Conservation (phyloP, 116 monocot species). For the Iris pallida region DNA sequence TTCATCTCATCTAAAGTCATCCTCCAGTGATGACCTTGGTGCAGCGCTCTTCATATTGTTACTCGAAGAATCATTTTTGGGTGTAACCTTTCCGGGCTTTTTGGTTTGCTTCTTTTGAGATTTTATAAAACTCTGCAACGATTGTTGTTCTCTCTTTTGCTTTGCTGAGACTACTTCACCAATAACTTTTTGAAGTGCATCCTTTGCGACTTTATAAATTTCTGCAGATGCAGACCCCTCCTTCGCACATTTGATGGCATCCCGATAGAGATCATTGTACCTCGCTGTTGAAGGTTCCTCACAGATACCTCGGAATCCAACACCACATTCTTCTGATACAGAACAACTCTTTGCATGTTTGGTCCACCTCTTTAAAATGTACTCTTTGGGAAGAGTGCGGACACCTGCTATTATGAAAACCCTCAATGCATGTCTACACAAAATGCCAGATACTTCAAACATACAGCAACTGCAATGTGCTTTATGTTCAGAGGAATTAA, state of each 20-base stretch:
- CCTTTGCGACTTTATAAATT: constrained; percentile 65
- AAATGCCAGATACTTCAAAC: constrained; percentile 78
- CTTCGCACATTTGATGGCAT: constrained; percentile 68
- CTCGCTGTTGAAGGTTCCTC: constrained; percentile 43
- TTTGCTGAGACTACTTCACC: constrained; percentile 51
- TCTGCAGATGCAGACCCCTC: constrained; percentile 71
- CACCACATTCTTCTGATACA: constrained; percentile 51
- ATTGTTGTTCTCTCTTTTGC: constrained; percentile 34
- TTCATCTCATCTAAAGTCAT: constrained; percentile 31
- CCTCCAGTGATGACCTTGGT: constrained; percentile 23
- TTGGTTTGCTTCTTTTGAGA: constrained; percentile 34
- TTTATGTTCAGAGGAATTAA: constrained; percentile 46
- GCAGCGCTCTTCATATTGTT: constrained; percentile 29
- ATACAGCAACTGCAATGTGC: constrained; percentile 70
- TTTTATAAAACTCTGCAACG: constrained; percentile 23
- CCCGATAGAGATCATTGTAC: constrained; percentile 71
- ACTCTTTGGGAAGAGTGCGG: constrained; percentile 60
- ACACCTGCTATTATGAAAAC: constrained; percentile 61
- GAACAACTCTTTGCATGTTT: constrained; percentile 65
- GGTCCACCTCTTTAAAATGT: constrained; percentile 88
- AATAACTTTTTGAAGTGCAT: constrained; percentile 60
- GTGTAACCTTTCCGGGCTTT: constrained; percentile 23
- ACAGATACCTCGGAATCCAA: constrained; percentile 28
- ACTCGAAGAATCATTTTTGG: constrained; percentile 15
- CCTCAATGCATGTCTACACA: constrained; percentile 78